Evolutionary conservation across 2,329 filamentous ascomycete genomes (phyloP).

Genomic region (Hypoxylon sp.): DNA sequence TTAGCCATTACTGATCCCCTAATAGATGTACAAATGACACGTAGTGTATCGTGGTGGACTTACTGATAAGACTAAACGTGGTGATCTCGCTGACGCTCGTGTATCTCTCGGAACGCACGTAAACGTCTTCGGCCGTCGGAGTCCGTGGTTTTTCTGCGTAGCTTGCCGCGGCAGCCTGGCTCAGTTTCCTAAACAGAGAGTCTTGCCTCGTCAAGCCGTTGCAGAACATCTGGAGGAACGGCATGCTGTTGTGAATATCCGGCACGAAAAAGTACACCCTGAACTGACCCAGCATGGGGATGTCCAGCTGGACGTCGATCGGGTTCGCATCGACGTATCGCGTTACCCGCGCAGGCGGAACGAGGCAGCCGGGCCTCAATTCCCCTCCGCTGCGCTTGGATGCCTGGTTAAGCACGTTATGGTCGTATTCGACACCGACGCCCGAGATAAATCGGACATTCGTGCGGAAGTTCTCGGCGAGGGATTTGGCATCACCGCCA

Average conservation of each 20-base stretch:
- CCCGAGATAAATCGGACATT: constrained; percentile 79
- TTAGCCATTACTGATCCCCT: background rate
- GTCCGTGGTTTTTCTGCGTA: constrained; percentile 67
- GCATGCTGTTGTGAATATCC: constrained; percentile 56
- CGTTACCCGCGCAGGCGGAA: constrained; percentile 74
- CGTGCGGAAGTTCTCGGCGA: constrained; percentile 73
- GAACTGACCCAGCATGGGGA: constrained; percentile 80
- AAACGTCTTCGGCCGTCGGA: constrained; percentile 68
- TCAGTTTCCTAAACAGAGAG: constrained; percentile 67
- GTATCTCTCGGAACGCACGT: constrained; percentile 72
- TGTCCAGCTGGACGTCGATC: constrained; percentile 78
- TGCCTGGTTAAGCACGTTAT: constrained; percentile 59
- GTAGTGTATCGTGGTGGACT: constrained; percentile 44
- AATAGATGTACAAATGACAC: background rate
- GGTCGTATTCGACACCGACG: constrained; percentile 68
- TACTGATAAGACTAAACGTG: constrained; percentile 73
- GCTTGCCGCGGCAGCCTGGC: constrained; percentile 65
- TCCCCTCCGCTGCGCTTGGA: constrained; percentile 53
- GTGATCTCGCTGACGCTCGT: constrained; percentile 72
- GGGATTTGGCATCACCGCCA: constrained; percentile 66
- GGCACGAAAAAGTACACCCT: constrained; percentile 75
- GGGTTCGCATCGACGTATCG: constrained; percentile 81
- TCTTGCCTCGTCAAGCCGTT: constrained; percentile 43
- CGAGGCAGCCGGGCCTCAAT: constrained; percentile 61
- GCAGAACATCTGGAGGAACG: constrained; percentile 51